phyloP scores from a whole-genome alignment of 768 basidiomycete species.

The Lentinula lateritia region DNA sequence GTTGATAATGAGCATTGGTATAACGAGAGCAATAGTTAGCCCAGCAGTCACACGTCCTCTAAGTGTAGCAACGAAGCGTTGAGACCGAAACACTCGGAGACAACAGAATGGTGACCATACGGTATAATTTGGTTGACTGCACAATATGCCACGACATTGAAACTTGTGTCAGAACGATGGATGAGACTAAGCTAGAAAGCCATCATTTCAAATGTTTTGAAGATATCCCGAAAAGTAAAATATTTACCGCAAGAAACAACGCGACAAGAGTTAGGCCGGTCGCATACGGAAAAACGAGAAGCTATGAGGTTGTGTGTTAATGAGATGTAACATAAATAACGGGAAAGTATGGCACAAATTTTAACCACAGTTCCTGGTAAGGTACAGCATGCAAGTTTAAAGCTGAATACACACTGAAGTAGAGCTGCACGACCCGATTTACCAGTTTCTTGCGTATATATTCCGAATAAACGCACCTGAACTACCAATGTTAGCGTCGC shows the following conservation, averaged over 20 bases:
- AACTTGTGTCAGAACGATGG: background rate
- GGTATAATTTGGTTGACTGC: background rate
- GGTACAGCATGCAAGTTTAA: background rate
- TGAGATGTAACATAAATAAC: background rate
- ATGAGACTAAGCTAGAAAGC: background rate
- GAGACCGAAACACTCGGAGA: background rate
- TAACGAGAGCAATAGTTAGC: background rate
- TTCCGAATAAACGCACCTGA: background rate
- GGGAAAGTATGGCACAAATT: background rate
- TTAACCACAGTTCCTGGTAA: background rate
- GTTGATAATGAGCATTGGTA: background rate
- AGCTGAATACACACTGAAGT: background rate
- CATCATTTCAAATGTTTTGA: background rate
- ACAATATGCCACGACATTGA: background rate
- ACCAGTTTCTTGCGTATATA: background rate
- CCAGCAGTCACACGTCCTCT: background rate
- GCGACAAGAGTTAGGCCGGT: background rate
- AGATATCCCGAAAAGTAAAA: background rate
- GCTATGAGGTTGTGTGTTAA: background rate
- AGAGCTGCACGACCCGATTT: background rate
- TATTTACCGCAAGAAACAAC: background rate
- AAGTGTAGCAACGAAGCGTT: background rate
- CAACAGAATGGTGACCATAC: background rate
- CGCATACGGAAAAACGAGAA: background rate
- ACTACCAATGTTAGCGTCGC: background rate